A percentile compares a stretch with the other conserved stretches of the same genome.
phyloP scores from a whole-genome alignment of 1,284 basidiomycete genomes.

The Ceratobasidium sp. region DNA sequence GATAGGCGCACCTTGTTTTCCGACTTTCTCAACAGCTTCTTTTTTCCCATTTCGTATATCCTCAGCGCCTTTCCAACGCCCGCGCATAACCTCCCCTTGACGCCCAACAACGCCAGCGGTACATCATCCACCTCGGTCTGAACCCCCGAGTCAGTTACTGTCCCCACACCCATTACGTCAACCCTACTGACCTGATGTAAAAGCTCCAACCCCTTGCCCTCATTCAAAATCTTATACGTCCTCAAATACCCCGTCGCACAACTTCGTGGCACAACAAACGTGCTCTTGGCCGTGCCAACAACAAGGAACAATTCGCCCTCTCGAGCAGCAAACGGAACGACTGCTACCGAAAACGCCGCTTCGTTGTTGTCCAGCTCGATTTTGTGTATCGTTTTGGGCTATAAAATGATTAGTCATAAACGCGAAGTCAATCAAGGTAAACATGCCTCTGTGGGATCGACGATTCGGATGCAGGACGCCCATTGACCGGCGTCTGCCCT shows the following conservation, averaged over 20 bases:
- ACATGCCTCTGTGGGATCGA: conserved; percentile 86
- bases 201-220: conserved; percentile 86
- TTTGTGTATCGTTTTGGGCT: conserved; percentile 79
- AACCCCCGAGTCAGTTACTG: conserved; percentile 7
- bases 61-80: conserved; percentile 94
- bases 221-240: conserved; percentile 86
- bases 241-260: conserved; percentile 90
- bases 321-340: conserved; percentile 86
- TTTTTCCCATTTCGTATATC: conserved; percentile 97
- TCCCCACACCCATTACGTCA: background rate
- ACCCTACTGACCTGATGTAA: conserved; percentile 80
- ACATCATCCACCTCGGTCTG: conserved; percentile 97
- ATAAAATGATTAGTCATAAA: conserved; percentile 31
- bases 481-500: conserved; percentile 92
- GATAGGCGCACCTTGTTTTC: conserved; percentile 86
- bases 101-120: conserved; percentile 86
- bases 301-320: conserved; percentile 86
- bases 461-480: conserved; percentile 93
- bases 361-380: conserved; percentile 93
- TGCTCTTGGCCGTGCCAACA: conserved; percentile 93
- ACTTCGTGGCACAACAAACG: conserved; percentile 83
- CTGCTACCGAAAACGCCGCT: conserved; percentile 91
- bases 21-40: conserved; percentile 95
- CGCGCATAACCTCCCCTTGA: conserved; percentile 92
- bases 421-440: background rate